Conservation (phyloP, 1,139 yeast species). For the Suhomyces anneliseae region DNA sequence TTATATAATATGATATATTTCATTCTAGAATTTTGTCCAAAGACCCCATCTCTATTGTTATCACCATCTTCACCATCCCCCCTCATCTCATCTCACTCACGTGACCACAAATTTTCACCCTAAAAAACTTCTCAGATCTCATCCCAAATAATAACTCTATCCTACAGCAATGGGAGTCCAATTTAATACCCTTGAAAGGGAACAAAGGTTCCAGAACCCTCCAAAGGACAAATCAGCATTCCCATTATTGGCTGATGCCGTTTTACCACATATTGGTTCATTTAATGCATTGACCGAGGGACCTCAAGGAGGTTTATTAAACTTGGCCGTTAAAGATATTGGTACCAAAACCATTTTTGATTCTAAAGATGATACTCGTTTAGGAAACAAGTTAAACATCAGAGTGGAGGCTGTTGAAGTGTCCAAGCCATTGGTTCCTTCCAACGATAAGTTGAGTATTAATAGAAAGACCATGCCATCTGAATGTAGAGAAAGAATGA, state of each 20-base stretch:
- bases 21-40: too few relatives aligned
- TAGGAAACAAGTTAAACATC: slow-evolving; percentile 80
- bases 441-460: slow-evolving; percentile 73
- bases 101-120: slow-evolving; percentile 12
- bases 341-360: slow-evolving; percentile 86
- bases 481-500: slow-evolving; percentile 88
- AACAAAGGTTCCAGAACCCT: slow-evolving; percentile 79
- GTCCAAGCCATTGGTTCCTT: slow-evolving; percentile 75
- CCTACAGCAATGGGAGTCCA: slow-evolving; percentile 39
- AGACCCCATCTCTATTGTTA: background rate
- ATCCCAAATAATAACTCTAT: slow-evolving; percentile 1
- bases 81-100: slow-evolving; percentile 9
- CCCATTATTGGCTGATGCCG: slow-evolving; percentile 84
- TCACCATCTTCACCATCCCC: background rate
- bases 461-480: slow-evolving; percentile 85
- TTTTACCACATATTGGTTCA: slow-evolving; percentile 92
- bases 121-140: slow-evolving; percentile 9
- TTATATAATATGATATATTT: too few relatives aligned
- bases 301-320: slow-evolving; percentile 77
- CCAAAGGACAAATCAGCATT: slow-evolving; percentile 82
- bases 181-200: slow-evolving; percentile 88
- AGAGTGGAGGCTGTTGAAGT: slow-evolving; percentile 86
- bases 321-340: slow-evolving; percentile 83
- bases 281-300: slow-evolving; percentile 94
- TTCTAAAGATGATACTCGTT: slow-evolving; percentile 61